Evolutionary conservation across 2,329 filamentous ascomycete species (phyloP), one percentile per base, ranked within the genome.

Genomic region (Dendrostoma leiphaemia): DNA sequence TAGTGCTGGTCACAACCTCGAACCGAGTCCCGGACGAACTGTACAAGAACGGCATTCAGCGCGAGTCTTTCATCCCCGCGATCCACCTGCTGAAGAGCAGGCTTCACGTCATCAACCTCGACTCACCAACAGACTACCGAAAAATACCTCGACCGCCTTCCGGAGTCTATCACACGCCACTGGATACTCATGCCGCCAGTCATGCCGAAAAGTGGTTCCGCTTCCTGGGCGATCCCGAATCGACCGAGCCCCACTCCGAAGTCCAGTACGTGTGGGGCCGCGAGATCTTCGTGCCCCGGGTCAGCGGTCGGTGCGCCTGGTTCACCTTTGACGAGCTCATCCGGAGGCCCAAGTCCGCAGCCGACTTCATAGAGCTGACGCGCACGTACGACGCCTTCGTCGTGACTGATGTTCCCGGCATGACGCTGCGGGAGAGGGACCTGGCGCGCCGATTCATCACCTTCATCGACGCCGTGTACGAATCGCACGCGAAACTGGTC

Each of bases 41-140:
- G 7, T 99, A 99, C 79, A 96, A 94, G 72, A 99, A 99, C 69
- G 94, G 94, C 53, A 93, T 99, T 60, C 94, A 99, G 74, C 86
- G 94, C 56, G 88, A 96, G 62, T 96, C 90, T 6, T 99, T 99
- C 69, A 83, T 99, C 48, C 94, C 94, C 0, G 96, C 93, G 61
- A 99, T 99, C 67, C 88, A 92, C 59, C 85, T 99, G 4, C 84
- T 99, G 41, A 93, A 97, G 69, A 82, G 79, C 35, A 84, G 87
- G 2, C 82, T 99, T 8, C 86, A 89, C 51, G 90, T 97, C 45
- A 89, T 99, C 64, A 97, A 97, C 71, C 85, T 99, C 56, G 90
- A 99, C 74, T 96, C 91, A 2, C 86, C 88, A 4, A 99, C 92
- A 34, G 94, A 99, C 72, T 99, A 99, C 75, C 90, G 94, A 65